A percentile compares a stretch with the other conserved stretches of the same genome.
Evolutionary conservation across 768 basidiomycete species (phyloP).

Genomic region (Mycena vitilis): DNA sequence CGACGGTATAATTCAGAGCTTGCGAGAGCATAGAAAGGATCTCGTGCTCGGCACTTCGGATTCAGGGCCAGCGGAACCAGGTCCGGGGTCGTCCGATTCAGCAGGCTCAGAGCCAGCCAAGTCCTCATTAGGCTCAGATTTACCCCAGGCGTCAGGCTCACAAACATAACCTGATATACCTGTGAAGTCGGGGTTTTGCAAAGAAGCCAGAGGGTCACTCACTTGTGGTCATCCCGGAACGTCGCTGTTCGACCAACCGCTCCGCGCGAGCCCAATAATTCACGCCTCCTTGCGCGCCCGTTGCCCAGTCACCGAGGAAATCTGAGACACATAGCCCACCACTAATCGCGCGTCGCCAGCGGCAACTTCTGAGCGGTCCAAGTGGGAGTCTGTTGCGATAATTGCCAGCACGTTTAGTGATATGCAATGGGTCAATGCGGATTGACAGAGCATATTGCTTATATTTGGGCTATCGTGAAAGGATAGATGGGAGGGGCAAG

Average conservation of each 20-base stretch:
- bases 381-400: neutral
- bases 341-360: constrained; percentile 6
- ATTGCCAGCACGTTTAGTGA: neutral
- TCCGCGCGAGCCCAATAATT: constrained; percentile 8
- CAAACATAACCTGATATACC: neutral
- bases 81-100: no score
- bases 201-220: neutral
- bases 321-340: neutral
- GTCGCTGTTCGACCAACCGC: neutral
- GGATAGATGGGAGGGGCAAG: constrained; percentile 3
- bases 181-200: neutral
- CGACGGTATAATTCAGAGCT: no score
- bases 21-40: no score
- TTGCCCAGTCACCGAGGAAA: neutral
- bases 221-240: neutral
- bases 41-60: no score
- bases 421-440: neutral
- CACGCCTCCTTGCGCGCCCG: neutral
- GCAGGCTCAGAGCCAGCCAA: no score
- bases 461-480: neutral
- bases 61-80: no score
- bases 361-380: neutral
- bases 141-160: neutral
- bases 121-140: no score
- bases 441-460: neutral